phyloP scores from a whole-genome alignment of 306 rosid species.

The Cicer chorassanicum region DNA sequence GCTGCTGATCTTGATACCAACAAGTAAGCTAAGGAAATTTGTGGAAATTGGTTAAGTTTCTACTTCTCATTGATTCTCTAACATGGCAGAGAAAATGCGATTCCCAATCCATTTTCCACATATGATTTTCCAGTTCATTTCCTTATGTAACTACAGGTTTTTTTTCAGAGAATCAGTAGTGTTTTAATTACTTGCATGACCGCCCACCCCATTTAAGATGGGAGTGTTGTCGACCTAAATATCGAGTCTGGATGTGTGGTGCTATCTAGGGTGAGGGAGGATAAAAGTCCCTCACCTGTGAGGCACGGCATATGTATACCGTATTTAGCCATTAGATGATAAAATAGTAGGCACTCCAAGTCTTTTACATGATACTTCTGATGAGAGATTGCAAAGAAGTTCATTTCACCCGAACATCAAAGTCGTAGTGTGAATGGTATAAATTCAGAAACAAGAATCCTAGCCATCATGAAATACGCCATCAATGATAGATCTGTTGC shows the following conservation, averaged over 20 bases:
- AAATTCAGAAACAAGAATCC: background rate
- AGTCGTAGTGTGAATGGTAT: background rate
- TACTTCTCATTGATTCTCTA: conserved; percentile 16
- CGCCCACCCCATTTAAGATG: conserved; percentile 23
- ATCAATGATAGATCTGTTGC: background rate
- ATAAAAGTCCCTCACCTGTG: background rate
- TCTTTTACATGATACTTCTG: background rate
- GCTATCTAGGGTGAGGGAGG: background rate
- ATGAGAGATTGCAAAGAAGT: conserved; percentile 7
- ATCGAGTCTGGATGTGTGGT: conserved; percentile 6
- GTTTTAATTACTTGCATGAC: conserved; percentile 20
- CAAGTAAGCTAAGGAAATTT: conserved; percentile 19
- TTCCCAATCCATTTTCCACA: conserved; percentile 20
- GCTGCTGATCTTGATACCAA: background rate
- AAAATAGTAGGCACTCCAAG: background rate
- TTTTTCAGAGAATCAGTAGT: background rate
- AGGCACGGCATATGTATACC: background rate
- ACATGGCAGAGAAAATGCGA: background rate
- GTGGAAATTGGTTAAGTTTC: conserved; percentile 15
- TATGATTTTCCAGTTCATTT: background rate
- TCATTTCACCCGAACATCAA: background rate
- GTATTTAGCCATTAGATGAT: background rate
- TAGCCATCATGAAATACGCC: background rate
- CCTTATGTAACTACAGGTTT: background rate
- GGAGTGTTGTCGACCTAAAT: conserved; percentile 50